Percentiles rank a stretch among this genome's conserved stretches.
phyloP scores from a whole-genome alignment of 257 asterid genomes.

The Apocynum venetum region DNA sequence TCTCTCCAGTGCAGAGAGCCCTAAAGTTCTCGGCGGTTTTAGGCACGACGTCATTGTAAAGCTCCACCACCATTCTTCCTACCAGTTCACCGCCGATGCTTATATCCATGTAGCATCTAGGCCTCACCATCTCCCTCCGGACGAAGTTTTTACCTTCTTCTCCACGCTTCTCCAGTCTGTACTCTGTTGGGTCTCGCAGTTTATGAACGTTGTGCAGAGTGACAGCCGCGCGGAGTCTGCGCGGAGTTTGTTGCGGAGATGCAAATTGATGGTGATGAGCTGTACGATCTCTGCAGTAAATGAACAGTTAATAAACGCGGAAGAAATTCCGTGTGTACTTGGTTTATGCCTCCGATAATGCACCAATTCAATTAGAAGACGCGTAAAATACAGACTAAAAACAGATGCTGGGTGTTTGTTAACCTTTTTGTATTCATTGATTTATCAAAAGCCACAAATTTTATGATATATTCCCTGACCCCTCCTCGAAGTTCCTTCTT shows the following conservation, averaged over 20 bases:
- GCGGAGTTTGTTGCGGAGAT: background rate
- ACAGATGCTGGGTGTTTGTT: no score
- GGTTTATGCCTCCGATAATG: no score
- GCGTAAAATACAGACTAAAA: no score
- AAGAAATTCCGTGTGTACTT: no score
- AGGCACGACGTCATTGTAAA: conserved; percentile 30
- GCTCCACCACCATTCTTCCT: conserved; percentile 37
- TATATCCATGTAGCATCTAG: conserved; percentile 30
- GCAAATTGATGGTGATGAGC: background rate
- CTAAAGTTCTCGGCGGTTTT: conserved; percentile 45
- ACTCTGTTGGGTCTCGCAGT: no score
- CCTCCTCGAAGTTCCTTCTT: no score
- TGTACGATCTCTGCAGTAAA: background rate
- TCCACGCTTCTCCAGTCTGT: background rate
- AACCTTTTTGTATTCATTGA: no score
- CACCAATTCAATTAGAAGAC: no score
- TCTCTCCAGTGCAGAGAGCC: conserved; percentile 44
- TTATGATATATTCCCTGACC: no score
- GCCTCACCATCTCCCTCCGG: conserved; percentile 26
- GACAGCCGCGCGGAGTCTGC: background rate
- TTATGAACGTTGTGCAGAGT: background rate
- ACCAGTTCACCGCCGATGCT: conserved; percentile 34
- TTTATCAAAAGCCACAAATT: no score
- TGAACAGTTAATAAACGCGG: no score
- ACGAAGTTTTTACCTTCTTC: background rate